These are phyloP conservation scores for Oryza glaberrima DNA, from an alignment of 176 grass and related monocot genomes.

Conservation along the genomic window DNA sequence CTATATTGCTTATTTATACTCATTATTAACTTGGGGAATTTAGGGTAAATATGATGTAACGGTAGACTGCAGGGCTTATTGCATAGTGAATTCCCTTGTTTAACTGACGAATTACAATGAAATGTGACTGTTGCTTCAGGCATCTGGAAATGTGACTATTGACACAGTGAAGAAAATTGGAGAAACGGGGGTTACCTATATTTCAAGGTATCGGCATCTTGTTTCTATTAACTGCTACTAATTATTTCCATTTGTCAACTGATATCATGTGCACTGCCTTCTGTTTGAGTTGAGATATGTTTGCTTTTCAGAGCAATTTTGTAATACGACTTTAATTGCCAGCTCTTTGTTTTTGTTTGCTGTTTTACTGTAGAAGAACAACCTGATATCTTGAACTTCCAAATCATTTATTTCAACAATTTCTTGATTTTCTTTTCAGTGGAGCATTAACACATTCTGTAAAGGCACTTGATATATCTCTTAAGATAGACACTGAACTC, in stretches of 20 bases:
- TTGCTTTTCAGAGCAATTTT: background rate
- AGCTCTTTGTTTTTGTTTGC: background rate
- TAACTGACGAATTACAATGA: background rate
- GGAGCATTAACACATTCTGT: constrained; percentile 97
- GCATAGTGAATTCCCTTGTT: background rate
- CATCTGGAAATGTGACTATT: constrained; percentile 94
- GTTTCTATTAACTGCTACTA: background rate
- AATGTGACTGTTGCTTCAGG: constrained; percentile 44
- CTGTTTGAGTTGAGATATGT: background rate
- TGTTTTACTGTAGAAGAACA: background rate
- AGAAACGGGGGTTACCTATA: constrained; percentile 86
- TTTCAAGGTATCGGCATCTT: constrained; percentile 66
- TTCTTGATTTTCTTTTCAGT: constrained; percentile 46
- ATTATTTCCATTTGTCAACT: constrained; percentile 4
- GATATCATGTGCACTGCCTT: background rate
- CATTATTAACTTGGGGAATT: background rate
- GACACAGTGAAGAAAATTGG: constrained; percentile 94
- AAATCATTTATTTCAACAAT: background rate
- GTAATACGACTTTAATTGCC: background rate
- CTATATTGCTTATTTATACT: background rate
- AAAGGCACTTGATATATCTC: constrained; percentile 92
- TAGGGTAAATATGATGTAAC: background rate
- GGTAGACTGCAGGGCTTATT: background rate
- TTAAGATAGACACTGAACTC: constrained; percentile 94
- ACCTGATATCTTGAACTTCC: background rate